Evolutionary conservation across 2,329 filamentous ascomycete species (phyloP).

Genomic region (Blastomyces silverae): DNA sequence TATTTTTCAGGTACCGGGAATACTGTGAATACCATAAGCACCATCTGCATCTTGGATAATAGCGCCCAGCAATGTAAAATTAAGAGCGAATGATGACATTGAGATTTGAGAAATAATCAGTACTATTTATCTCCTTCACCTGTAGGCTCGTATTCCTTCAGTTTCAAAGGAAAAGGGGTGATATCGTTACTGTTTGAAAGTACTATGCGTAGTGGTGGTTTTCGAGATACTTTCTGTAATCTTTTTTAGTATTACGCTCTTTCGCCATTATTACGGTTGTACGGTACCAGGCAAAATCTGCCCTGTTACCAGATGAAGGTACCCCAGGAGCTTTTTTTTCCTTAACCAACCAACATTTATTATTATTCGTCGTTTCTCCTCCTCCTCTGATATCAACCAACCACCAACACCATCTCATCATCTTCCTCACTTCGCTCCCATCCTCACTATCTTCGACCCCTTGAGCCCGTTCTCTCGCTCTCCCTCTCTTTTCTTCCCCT

Average conservation of each 20-base stretch:
- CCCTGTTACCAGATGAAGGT: not conserved
- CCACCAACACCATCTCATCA: constrained; percentile 18
- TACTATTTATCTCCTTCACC: not conserved
- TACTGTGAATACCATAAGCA: not conserved
- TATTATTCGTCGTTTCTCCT: constrained; percentile 16
- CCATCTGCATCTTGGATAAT: not conserved
- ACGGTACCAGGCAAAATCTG: not conserved
- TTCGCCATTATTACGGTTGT: not conserved
- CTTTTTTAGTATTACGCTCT: not conserved
- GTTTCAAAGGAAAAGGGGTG: not conserved
- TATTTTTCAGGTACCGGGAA: not conserved
- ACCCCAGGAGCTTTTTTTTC: constrained; percentile 5
- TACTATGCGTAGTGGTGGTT: not conserved
- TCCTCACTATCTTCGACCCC: not conserved
- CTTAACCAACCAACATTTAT: constrained; percentile 15
- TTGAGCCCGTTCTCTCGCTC: not conserved
- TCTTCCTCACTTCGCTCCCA: constrained; percentile 5
- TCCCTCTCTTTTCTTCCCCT: not conserved
- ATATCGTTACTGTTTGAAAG: not conserved
- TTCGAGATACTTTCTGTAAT: constrained; percentile 4
- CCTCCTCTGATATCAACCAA: constrained; percentile 13
- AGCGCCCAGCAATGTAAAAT: not conserved
- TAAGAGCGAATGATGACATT: not conserved
- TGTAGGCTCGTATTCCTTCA: not conserved
- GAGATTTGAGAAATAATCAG: not conserved